Evolutionary conservation across 495 filamentous ascomycete species (phyloP), one percentile per base, ranked within the genome.

Genomic region (Penicillium psychrofluorescens): DNA sequence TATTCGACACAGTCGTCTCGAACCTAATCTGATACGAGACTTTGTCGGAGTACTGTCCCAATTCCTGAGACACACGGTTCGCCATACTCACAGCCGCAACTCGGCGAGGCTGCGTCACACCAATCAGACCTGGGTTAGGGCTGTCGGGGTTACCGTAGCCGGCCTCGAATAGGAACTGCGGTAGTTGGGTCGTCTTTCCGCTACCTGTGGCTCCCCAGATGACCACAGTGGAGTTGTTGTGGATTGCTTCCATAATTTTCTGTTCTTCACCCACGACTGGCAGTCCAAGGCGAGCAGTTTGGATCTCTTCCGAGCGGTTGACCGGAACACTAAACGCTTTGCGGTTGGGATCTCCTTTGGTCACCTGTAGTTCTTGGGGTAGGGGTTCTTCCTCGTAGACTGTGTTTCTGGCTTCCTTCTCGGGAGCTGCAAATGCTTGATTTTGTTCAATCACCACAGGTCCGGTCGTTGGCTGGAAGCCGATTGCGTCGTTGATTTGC

Each of bases 11-110:
- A 2, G 81, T 89, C 29, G 83, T 85, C 49, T 99, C 94, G 53
- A 95, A 97, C 28, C 94, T 84, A 53, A 99, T 95, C 56, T 95
- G 90, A 61, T 97, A 95, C 6, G 88, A 85, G 12, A 97, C 88
- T 35, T 83, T 76, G 6, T 82, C 77, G 27, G 67, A 68, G 22
- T 63, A 63, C 13, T 84, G 73, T 2, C 88, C 89, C 37, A 98
- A 58, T 61, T 98, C 92, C 50, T 88, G 79, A 7, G 76, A 78
- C 27, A 98, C 91, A 52, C 92, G 84, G 48, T 90, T 89, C 6
- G 92, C 88, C 87, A 96, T 95, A 64, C 87, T 94, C 15, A 95
- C 85, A 41, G 92, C 88, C 34, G 92, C 90, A 34, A 95, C 90
- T 63, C 94, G 78, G 46, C 92, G 78, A 16, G 92, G 92, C 58